These are phyloP conservation scores for Pythium phragmiticola DNA, from an alignment of 352 stramenopile species.

Conservation along the genomic window DNA sequence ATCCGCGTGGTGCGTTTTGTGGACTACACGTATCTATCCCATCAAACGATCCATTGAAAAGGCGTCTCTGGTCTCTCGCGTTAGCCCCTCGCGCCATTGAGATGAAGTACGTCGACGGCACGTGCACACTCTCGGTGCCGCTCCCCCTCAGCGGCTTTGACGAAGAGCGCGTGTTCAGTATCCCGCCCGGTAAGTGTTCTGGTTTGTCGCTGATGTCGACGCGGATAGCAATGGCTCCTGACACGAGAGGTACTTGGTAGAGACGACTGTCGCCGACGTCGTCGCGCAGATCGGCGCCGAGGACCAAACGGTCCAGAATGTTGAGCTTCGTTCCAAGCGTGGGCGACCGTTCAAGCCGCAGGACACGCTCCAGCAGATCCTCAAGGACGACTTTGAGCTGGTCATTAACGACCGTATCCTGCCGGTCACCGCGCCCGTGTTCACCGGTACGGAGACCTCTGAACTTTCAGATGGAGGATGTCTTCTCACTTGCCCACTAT, in stretches of 20 bases:
- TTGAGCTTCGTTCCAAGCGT: constrained; percentile 60
- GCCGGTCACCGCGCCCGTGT: constrained; percentile 67
- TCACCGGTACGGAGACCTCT: constrained; percentile 35
- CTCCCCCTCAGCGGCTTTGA: constrained; percentile 78
- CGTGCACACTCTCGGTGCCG: constrained; percentile 70
- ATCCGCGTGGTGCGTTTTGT: constrained; percentile 18
- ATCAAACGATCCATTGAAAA: background rate
- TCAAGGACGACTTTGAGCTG: constrained; percentile 83
- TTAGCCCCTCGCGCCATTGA: constrained; percentile 44
- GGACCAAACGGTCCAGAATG: constrained; percentile 66
- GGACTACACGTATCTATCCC: background rate
- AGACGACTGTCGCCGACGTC: constrained; percentile 74
- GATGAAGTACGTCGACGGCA: constrained; percentile 79
- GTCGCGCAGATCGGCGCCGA: constrained; percentile 75
- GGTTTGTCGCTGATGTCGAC: background rate
- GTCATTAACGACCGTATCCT: constrained; percentile 79
- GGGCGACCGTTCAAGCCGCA: constrained; percentile 58
- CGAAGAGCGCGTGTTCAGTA: constrained; percentile 77
- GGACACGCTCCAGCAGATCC: constrained; percentile 62
- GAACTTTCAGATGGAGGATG: too few species aligned
- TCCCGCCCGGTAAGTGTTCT: constrained; percentile 41
- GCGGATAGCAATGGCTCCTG: too few species aligned
- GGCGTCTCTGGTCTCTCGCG: background rate
- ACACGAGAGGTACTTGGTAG: constrained; percentile 20
- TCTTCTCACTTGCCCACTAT: background rate